Conservation (phyloP, 768 basidiomycete genomes). For the Mycena chlorophos region DNA sequence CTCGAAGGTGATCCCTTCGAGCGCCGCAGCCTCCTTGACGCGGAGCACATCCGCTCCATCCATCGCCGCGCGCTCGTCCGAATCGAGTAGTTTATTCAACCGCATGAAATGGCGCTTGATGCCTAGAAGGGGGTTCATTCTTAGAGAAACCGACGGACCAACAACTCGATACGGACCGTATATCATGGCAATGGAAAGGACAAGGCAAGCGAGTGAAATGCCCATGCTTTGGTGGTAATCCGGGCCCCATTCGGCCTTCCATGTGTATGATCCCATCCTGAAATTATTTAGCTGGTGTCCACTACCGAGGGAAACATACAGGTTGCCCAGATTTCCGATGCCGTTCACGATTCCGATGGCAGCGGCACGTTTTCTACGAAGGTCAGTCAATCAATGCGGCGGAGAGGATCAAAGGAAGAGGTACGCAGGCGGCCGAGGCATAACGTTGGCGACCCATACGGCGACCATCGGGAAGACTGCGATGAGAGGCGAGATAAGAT, state of each 20-base stretch:
- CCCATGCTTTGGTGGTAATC: constrained; percentile 63
- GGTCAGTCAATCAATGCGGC: background rate
- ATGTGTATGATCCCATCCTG: constrained; percentile 62
- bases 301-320: constrained; percentile 41
- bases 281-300: background rate
- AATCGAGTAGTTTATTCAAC: constrained; percentile 53
- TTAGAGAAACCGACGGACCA: background rate
- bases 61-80: constrained; percentile 44
- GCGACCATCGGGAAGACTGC: constrained; percentile 48
- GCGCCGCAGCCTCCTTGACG: constrained; percentile 56
- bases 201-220: constrained; percentile 36
- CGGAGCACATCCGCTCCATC: constrained; percentile 48
- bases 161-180: constrained; percentile 16
- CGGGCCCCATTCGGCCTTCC: constrained; percentile 64
- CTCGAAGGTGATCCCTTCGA: constrained; percentile 61
- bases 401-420: background rate
- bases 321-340: constrained; percentile 51
- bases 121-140: constrained; percentile 25
- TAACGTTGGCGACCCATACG: constrained; percentile 63
- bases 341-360: constrained; percentile 67
- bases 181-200: constrained; percentile 29
- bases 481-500: too few species aligned
- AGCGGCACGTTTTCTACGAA: constrained; percentile 46
- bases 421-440: constrained; percentile 62
- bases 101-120: constrained; percentile 49